These are phyloP conservation scores for Boletus coccyginus DNA, from an alignment of 768 basidiomycete genomes.

Conservation along the genomic window DNA sequence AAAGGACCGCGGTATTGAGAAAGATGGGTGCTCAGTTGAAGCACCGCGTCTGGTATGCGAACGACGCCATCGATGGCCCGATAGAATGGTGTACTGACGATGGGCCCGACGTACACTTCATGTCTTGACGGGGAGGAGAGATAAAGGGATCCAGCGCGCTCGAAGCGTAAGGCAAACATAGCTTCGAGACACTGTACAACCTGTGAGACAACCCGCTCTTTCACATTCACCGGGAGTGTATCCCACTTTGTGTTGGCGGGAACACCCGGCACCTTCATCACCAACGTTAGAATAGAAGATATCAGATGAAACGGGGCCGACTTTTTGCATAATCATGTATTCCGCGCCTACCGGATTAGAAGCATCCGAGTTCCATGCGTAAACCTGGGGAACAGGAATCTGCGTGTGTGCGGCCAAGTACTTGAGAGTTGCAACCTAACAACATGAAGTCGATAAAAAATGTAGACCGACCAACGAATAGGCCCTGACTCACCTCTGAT, in stretches of 20 bases:
- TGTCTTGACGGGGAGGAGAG: not conserved
- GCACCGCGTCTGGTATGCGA: not conserved
- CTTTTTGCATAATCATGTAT: not conserved
- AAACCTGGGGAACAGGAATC: not conserved
- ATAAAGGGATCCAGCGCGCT: not conserved
- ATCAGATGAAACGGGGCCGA: not conserved
- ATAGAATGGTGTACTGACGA: slow-evolving; percentile 1
- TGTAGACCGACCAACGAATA: too few species aligned
- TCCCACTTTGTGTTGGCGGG: not conserved
- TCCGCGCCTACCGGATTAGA: slow-evolving; percentile 1
- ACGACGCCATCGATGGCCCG: not conserved
- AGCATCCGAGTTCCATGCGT: not conserved
- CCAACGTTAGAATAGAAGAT: not conserved
- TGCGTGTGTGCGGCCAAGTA: not conserved
- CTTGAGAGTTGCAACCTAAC: not conserved
- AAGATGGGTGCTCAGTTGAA: not conserved
- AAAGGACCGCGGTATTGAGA: not conserved
- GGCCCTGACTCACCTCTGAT: not conserved
- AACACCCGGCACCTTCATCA: not conserved
- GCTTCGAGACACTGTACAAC: not conserved
- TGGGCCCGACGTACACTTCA: not conserved
- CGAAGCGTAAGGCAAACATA: not conserved
- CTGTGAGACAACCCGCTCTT: not conserved
- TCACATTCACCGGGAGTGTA: not conserved
- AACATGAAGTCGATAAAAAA: not conserved